Evolutionary conservation across 257 asterid genomes (phyloP).

Genomic region (Phtheirospermum japonicum): DNA sequence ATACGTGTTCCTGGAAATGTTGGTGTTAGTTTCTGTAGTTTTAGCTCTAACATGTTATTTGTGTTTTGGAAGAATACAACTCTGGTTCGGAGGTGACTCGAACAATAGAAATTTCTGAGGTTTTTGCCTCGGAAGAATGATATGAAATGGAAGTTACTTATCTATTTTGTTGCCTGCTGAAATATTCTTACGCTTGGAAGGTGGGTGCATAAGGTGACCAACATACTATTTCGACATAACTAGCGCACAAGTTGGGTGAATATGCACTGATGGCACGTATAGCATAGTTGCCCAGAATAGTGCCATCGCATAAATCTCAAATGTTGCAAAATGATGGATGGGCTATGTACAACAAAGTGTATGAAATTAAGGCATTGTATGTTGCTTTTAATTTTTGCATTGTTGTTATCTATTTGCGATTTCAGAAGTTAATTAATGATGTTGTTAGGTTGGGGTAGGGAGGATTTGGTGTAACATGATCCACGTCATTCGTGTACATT

Average conservation of each 20-base stretch:
- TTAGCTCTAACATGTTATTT: slow-evolving; percentile 19
- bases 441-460: too few species aligned
- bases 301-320: neutral
- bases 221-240: neutral
- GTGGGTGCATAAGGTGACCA: neutral
- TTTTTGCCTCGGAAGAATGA: slow-evolving; percentile 4
- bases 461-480: too few species aligned
- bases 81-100: slow-evolving; percentile 5
- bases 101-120: neutral
- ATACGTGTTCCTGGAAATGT: slow-evolving; percentile 5
- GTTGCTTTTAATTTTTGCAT: neutral
- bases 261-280: neutral
- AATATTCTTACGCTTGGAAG: neutral
- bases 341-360: slow-evolving; percentile 2
- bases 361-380: neutral
- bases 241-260: neutral
- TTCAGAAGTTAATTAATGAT: neutral
- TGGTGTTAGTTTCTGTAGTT: too few species aligned
- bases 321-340: slow-evolving; percentile 2
- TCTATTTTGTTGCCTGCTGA: slow-evolving; percentile 3
- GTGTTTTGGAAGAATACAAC: slow-evolving; percentile 1
- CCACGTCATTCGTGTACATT: too few species aligned
- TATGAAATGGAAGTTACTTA: neutral
- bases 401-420: slow-evolving; percentile 10
- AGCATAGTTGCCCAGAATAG: neutral